Conservation (phyloP, 768 basidiomycete genomes). For the Tephrocybe sp. region DNA sequence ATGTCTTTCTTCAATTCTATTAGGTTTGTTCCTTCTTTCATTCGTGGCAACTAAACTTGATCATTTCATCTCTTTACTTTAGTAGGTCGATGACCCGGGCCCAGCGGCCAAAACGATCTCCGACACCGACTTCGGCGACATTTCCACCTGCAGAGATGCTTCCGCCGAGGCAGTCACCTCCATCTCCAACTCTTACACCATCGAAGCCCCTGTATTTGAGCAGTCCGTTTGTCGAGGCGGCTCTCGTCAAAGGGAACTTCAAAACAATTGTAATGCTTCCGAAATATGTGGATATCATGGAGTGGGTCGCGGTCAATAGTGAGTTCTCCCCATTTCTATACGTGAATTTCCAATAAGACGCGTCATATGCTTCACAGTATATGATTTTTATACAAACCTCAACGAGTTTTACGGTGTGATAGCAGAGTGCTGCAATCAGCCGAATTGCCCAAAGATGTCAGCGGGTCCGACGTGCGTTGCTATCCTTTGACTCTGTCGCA, state of each 20-base stretch:
- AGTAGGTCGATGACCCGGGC: conserved; percentile 78
- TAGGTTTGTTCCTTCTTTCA: conserved; percentile 47
- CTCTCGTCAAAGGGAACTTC: conserved; percentile 95
- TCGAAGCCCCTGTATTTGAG: conserved; percentile 83
- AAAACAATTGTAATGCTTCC: conserved; percentile 96
- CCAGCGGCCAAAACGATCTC: conserved; percentile 71
- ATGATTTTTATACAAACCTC: conserved; percentile 96
- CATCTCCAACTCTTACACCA: conserved; percentile 34
- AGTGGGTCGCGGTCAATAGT: conserved; percentile 89
- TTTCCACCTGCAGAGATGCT: conserved; percentile 49
- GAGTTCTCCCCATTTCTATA: conserved; percentile 29
- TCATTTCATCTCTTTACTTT: conserved; percentile 12
- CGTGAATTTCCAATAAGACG: background rate
- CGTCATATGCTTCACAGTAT: conserved; percentile 57
- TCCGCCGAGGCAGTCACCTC: conserved; percentile 31
- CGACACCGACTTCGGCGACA: conserved; percentile 71
- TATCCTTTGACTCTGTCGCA: background rate
- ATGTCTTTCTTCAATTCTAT: conserved; percentile 89
- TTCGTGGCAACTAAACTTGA: background rate
- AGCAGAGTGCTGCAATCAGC: conserved; percentile 90
- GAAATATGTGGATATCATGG: conserved; percentile 97
- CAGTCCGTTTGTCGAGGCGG: conserved; percentile 95
- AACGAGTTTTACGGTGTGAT: conserved; percentile 97
- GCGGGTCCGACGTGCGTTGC: conserved; percentile 80
- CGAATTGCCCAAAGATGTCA: conserved; percentile 90